phyloP scores from a whole-genome alignment of 2,329 filamentous ascomycete genomes.

The Fusarium sp. region DNA sequence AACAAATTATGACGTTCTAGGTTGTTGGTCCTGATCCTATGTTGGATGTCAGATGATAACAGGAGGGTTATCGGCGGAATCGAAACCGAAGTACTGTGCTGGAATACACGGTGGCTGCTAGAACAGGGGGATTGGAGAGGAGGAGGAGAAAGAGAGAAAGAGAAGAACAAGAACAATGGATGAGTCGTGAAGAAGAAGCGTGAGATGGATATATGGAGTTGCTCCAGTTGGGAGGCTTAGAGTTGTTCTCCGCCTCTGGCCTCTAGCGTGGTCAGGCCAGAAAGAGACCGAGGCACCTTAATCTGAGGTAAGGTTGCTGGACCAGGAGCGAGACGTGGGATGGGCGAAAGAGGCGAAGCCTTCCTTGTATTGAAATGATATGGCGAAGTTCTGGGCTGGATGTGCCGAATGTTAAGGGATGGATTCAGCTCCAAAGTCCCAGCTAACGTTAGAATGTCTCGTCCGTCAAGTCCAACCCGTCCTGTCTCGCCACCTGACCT shows the following conservation, averaged over 20 bases:
- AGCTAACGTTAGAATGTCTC: not conserved
- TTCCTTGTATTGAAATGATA: not conserved
- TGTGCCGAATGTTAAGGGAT: not conserved
- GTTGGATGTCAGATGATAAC: not conserved
- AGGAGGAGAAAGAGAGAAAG: not conserved
- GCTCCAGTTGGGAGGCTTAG: conserved; percentile 29
- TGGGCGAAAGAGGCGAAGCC: conserved; percentile 21
- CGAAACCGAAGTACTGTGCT: not conserved
- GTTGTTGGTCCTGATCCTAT: not conserved
- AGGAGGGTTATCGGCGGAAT: not conserved
- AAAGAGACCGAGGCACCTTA: conserved; percentile 12
- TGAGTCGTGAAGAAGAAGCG: not conserved
- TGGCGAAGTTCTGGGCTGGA: not conserved
- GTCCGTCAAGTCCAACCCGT: not conserved
- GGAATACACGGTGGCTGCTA: not conserved
- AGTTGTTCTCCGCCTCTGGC: conserved; percentile 31
- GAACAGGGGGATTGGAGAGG: not conserved
- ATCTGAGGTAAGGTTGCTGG: conserved; percentile 19
- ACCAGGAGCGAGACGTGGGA: not conserved
- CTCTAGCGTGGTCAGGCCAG: conserved; percentile 14
- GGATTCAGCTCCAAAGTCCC: not conserved
- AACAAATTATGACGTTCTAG: not conserved
- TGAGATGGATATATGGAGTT: conserved; percentile 18
- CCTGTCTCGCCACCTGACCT: conserved; percentile 21
- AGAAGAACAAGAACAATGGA: not conserved